Percentiles rank a stretch among this genome's conserved stretches.
Conservation (phyloP, 768 basidiomycete species). For the Suillus clintonianus region DNA sequence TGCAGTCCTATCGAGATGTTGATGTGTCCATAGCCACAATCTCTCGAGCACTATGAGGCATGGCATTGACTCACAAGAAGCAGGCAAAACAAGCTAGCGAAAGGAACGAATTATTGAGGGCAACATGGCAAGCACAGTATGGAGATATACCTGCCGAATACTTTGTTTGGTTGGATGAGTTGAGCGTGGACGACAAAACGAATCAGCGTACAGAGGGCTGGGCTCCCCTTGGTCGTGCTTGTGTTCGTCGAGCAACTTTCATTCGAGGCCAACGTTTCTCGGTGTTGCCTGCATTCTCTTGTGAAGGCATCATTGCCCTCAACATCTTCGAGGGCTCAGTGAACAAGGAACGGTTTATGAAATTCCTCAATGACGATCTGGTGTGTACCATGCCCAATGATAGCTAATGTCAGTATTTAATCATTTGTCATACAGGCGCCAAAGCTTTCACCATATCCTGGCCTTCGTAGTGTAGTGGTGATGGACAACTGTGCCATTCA, state of each 20-base stretch:
- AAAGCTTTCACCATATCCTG: slow-evolving; percentile 36
- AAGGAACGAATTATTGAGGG: slow-evolving; percentile 16
- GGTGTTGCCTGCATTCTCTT: slow-evolving; percentile 30
- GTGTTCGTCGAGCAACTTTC: slow-evolving; percentile 24
- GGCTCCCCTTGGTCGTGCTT: slow-evolving; percentile 10
- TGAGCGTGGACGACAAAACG: slow-evolving; percentile 28
- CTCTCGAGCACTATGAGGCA: slow-evolving; percentile 15
- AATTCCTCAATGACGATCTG: slow-evolving; percentile 22
- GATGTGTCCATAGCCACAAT: slow-evolving; percentile 18
- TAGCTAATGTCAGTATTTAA: neutral
- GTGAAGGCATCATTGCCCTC: slow-evolving; percentile 27
- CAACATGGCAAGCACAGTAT: slow-evolving; percentile 18
- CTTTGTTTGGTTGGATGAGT: too few species aligned
- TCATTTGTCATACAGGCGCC: slow-evolving; percentile 17
- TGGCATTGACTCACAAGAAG: slow-evolving; percentile 25
- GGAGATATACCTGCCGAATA: too few species aligned
- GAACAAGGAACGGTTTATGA: slow-evolving; percentile 30
- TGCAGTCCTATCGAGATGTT: slow-evolving; percentile 14
- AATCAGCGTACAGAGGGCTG: slow-evolving; percentile 11
- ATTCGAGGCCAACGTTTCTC: slow-evolving; percentile 30
- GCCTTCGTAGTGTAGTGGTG: slow-evolving; percentile 35
- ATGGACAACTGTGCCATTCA: slow-evolving; percentile 45
- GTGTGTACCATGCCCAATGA: neutral
- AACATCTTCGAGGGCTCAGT: slow-evolving; percentile 35
- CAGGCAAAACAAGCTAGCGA: slow-evolving; percentile 20